These are phyloP conservation scores for Candida suzukii DNA, from an alignment of 805 yeast species.

Conservation along the genomic window DNA sequence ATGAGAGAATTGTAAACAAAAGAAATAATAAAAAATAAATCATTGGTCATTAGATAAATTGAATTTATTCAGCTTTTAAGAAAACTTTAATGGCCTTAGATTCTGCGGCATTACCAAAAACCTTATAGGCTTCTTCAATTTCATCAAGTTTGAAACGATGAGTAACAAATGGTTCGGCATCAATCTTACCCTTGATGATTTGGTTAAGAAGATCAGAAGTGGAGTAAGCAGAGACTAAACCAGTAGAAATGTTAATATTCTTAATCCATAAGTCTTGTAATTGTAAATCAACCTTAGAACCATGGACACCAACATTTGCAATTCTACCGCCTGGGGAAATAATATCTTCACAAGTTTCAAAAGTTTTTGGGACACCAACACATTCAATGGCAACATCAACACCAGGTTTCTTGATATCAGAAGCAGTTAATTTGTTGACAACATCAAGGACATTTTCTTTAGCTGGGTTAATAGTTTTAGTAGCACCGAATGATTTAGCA, in stretches of 20 bases:
- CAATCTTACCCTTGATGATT: slow-evolving; percentile 31
- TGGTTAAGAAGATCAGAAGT: slow-evolving; percentile 30
- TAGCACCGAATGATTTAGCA: slow-evolving; percentile 56
- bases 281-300: slow-evolving; percentile 32
- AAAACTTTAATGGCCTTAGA: slow-evolving; percentile 45
- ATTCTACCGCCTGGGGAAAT: slow-evolving; percentile 54
- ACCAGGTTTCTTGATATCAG: slow-evolving; percentile 31
- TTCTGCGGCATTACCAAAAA: slow-evolving; percentile 45
- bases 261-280: slow-evolving; percentile 40
- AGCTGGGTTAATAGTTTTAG: slow-evolving; percentile 45
- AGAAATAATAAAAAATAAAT: too few species aligned
- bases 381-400: slow-evolving; percentile 61
- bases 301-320: slow-evolving; percentile 59
- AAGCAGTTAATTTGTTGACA: slow-evolving; percentile 24
- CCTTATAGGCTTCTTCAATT: slow-evolving; percentile 53
- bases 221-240: slow-evolving; percentile 41
- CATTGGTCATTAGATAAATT: too few species aligned
- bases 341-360: slow-evolving; percentile 49
- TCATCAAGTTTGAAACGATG: slow-evolving; percentile 51
- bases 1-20: too few species aligned
- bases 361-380: slow-evolving; percentile 59
- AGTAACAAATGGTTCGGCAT: slow-evolving; percentile 47
- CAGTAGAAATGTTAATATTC: slow-evolving; percentile 38
- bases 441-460: slow-evolving; percentile 34
- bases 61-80: background rate